Percentiles rank a stretch among this genome's conserved stretches.
phyloP scores from a whole-genome alignment of 768 basidiomycete species.

The Tulasnella calospora region DNA sequence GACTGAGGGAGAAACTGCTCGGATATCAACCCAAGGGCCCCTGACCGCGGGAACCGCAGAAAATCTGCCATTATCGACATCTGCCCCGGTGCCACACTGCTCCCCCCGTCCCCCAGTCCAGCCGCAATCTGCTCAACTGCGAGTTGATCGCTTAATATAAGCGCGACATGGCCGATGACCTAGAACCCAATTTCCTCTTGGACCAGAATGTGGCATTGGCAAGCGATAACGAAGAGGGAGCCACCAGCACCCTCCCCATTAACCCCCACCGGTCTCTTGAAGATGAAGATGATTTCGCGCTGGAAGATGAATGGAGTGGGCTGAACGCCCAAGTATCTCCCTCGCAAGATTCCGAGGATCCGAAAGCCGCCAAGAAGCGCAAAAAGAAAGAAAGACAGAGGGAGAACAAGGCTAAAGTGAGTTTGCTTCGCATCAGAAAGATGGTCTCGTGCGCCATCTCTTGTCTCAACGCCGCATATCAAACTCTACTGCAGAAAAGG shows the following conservation, averaged over 20 bases:
- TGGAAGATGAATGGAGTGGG: constrained; percentile 35
- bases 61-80: background rate
- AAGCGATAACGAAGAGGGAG: constrained; percentile 49
- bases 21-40: background rate
- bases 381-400: constrained; percentile 71
- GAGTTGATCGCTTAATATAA: background rate
- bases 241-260: constrained; percentile 23
- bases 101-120: background rate
- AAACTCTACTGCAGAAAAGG: constrained; percentile 1
- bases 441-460: background rate
- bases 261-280: constrained; percentile 30
- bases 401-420: constrained; percentile 65
- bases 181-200: constrained; percentile 75
- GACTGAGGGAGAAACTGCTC: background rate
- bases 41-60: constrained; percentile 4
- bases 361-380: constrained; percentile 52
- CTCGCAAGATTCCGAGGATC: constrained; percentile 31
- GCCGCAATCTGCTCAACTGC: background rate
- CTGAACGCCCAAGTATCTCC: constrained; percentile 28
- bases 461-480: background rate
- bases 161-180: constrained; percentile 56
- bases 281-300: constrained; percentile 39
- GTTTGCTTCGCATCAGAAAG: constrained; percentile 5
- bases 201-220: constrained; percentile 58
- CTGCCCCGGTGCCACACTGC: background rate